phyloP scores from a whole-genome alignment of 2,329 filamentous ascomycete genomes.

The Colletotrichum noveboracense region DNA sequence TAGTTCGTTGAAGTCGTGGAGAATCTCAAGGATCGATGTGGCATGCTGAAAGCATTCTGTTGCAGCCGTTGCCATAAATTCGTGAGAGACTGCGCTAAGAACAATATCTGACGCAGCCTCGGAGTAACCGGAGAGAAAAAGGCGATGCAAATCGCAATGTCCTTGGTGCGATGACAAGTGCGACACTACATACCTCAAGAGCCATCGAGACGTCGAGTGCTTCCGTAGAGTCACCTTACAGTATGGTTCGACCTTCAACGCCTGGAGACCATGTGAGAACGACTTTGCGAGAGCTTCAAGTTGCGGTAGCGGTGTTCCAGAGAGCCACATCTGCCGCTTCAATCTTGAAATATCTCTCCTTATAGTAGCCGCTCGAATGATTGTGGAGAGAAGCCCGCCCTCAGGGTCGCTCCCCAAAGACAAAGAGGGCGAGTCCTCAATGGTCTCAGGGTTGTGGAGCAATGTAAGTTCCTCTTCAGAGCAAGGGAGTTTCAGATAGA shows the following conservation, averaged over 20 bases:
- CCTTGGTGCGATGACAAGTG: conserved; percentile 5
- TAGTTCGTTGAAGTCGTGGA: not conserved
- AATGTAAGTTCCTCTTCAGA: conserved; percentile 46
- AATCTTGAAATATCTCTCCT: conserved; percentile 26
- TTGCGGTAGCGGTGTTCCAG: not conserved
- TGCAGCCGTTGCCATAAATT: not conserved
- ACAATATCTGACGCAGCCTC: conserved; percentile 36
- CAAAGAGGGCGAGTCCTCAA: not conserved
- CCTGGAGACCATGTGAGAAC: conserved; percentile 11
- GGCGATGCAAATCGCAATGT: conserved; percentile 44
- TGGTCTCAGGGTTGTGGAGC: not conserved
- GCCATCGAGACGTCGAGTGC: conserved; percentile 21
- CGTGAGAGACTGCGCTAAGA: not conserved
- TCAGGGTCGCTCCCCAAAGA: not conserved
- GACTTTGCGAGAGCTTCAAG: conserved; percentile 18
- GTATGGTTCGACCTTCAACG: not conserved
- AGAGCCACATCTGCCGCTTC: conserved; percentile 16
- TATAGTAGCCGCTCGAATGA: conserved; percentile 22
- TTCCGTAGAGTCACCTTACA: not conserved
- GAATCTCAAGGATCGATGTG: not conserved
- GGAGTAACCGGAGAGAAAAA: conserved; percentile 43
- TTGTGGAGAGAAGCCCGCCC: not conserved
- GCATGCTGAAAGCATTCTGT: not conserved
- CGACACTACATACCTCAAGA: conserved; percentile 19
- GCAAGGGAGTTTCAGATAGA: conserved; percentile 47